These are phyloP conservation scores for Polygonum maritimum DNA, from an alignment of 148 eudicot species.

Conservation along the genomic window DNA sequence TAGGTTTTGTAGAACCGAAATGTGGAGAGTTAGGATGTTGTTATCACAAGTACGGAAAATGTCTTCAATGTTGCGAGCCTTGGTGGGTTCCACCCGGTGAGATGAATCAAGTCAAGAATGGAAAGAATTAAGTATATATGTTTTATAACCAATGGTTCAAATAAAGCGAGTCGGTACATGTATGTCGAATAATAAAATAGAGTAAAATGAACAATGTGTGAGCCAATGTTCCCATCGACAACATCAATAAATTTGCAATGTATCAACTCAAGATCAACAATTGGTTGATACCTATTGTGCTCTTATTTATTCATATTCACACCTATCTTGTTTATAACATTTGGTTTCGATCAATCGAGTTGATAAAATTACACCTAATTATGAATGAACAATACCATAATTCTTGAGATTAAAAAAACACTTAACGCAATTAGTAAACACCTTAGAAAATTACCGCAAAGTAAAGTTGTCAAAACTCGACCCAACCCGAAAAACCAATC, in stretches of 20 bases:
- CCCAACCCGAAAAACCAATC: no score
- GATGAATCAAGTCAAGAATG: background rate
- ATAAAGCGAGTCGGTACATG: background rate
- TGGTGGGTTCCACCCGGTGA: background rate
- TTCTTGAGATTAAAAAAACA: no score
- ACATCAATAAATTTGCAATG: background rate
- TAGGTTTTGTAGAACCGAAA: background rate
- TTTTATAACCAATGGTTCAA: background rate
- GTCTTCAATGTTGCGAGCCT: background rate
- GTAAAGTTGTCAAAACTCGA: no score
- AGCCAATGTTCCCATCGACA: background rate
- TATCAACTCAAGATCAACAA: background rate
- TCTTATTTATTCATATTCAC: background rate
- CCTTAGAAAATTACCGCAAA: no score
- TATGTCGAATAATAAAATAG: background rate
- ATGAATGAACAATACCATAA: no score
- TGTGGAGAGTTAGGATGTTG: background rate
- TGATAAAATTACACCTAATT: no score
- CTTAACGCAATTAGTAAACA: no score
- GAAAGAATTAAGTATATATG: background rate
- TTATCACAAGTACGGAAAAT: background rate
- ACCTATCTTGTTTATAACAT: no score
- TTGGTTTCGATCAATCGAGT: no score
- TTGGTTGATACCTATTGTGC: background rate
- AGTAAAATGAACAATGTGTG: background rate